These are phyloP conservation scores for Cajanus cajan DNA, from an alignment of 306 rosid species.

Conservation along the genomic window DNA sequence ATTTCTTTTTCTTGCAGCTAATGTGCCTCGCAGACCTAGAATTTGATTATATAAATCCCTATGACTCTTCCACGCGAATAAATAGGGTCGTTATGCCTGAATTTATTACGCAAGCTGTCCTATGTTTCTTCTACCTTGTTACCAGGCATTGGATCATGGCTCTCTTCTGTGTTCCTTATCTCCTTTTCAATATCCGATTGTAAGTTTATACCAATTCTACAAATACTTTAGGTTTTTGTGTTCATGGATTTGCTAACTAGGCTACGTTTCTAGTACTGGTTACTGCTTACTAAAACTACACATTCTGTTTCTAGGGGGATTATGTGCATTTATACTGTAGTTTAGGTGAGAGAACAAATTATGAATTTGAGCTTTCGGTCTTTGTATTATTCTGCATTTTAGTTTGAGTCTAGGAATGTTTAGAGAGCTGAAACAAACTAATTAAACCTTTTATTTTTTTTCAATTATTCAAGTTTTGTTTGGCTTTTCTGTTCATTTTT, in stretches of 20 bases:
- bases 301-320: too few species aligned
- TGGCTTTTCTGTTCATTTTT: background rate
- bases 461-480: background rate
- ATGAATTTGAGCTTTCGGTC: background rate
- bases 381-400: background rate
- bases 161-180: conserved; percentile 62
- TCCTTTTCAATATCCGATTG: conserved; percentile 61
- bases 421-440: background rate
- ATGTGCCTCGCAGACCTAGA: conserved; percentile 96
- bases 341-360: background rate
- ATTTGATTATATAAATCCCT: conserved; percentile 93
- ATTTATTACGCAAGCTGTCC: conserved; percentile 57
- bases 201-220: conserved; percentile 47
- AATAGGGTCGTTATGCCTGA: conserved; percentile 73
- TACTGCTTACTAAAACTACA: background rate
- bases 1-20: conserved; percentile 60
- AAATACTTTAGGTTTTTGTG: background rate
- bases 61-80: conserved; percentile 71
- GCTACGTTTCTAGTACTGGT: background rate
- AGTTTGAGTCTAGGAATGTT: background rate
- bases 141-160: conserved; percentile 89
- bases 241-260: background rate
- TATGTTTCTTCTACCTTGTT: conserved; percentile 61
- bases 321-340: background rate
- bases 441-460: background rate